Evolutionary conservation across 352 stramenopile genomes (phyloP).

Genomic region (Phytophthora palmivora): DNA sequence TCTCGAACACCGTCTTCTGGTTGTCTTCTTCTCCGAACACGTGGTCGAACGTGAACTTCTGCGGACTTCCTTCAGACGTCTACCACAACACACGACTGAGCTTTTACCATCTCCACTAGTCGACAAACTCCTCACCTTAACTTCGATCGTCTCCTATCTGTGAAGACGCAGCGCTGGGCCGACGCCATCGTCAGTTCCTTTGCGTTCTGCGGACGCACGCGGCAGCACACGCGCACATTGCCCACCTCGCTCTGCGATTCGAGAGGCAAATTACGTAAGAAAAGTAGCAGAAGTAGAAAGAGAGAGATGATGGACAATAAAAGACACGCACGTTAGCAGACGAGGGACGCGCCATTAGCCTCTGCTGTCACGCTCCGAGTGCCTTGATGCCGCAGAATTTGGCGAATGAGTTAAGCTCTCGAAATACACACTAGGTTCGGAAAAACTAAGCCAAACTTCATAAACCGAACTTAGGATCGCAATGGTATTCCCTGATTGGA

Average conservation of each 20-base stretch:
- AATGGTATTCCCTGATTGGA: no score
- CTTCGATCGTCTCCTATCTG: slow-evolving; percentile 64
- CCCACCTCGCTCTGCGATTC: slow-evolving; percentile 39
- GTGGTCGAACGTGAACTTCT: slow-evolving; percentile 91
- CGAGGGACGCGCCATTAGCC: slow-evolving; percentile 32
- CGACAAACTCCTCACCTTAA: slow-evolving; percentile 57
- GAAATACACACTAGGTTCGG: slow-evolving; percentile 30
- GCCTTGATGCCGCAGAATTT: slow-evolving; percentile 14
- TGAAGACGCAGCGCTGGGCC: slow-evolving; percentile 62
- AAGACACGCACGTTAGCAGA: slow-evolving; percentile 20
- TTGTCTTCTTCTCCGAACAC: slow-evolving; percentile 86
- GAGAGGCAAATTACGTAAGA: neutral
- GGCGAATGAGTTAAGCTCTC: slow-evolving; percentile 27
- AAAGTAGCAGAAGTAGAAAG: no score
- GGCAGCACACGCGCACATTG: slow-evolving; percentile 86
- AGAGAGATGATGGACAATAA: neutral
- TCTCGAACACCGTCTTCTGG: slow-evolving; percentile 91
- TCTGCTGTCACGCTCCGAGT: slow-evolving; percentile 1
- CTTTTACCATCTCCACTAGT: no score
- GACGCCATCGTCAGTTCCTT: slow-evolving; percentile 76
- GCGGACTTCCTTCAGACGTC: slow-evolving; percentile 59
- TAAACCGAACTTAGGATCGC: no score
- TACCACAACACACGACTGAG: slow-evolving; percentile 24
- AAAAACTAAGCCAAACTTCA: no score
- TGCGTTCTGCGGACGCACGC: slow-evolving; percentile 81